Percentiles rank a stretch among this genome's conserved stretches.
phyloP scores from a whole-genome alignment of 2,329 filamentous ascomycete genomes.

The Epicoccum sorghinum region DNA sequence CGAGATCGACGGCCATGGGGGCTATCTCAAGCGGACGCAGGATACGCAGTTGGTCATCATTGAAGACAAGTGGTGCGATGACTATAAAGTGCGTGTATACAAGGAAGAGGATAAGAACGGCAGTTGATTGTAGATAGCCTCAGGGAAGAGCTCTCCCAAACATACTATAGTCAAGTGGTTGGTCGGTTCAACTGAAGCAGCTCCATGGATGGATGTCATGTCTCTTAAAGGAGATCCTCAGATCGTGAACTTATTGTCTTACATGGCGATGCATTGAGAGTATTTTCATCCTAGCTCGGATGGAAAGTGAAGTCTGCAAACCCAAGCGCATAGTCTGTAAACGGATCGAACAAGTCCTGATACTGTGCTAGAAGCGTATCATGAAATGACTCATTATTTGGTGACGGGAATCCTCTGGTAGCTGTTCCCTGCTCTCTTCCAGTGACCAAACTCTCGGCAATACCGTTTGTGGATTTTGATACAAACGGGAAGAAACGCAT shows the following conservation, averaged over 20 bases:
- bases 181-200: too few species aligned
- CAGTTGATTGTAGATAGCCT: neutral
- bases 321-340: constrained; percentile 21
- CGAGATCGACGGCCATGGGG: constrained; percentile 40
- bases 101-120: constrained; percentile 28
- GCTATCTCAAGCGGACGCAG: constrained; percentile 49
- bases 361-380: constrained; percentile 29
- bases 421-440: constrained; percentile 25
- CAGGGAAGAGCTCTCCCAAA: neutral
- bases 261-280: too few species aligned
- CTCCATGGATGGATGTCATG: too few species aligned
- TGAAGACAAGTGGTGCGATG: constrained; percentile 50
- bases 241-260: too few species aligned
- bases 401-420: constrained; percentile 29
- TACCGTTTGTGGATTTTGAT: constrained; percentile 27
- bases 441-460: constrained; percentile 23
- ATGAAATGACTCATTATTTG: constrained; percentile 29
- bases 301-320: constrained; percentile 9
- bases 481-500: constrained; percentile 33
- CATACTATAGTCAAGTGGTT: neutral
- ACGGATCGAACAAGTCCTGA: constrained; percentile 30
- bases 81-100: constrained; percentile 45
- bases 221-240: too few species aligned
- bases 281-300: neutral
- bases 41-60: constrained; percentile 51